Evolutionary conservation across 257 asterid genomes (phyloP).

Genomic region (Scutellaria barbata): DNA sequence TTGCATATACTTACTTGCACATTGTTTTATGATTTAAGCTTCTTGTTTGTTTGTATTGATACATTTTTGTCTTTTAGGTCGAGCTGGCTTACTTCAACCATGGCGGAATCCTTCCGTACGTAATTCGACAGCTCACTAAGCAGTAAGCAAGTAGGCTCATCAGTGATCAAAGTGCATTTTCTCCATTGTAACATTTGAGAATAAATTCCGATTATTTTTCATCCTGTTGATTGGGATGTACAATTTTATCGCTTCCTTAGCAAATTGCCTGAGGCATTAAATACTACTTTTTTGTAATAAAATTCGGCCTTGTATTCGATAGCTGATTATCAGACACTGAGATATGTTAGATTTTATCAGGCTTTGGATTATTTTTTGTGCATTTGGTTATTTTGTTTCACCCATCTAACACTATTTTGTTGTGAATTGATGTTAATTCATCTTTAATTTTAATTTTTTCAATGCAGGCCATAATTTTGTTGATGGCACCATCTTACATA

Average conservation of each 20-base stretch:
- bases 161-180: conserved; percentile 23
- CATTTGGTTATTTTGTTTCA: conserved; percentile 7
- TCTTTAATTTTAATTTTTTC: no score
- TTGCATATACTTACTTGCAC: neutral
- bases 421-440: no score
- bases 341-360: conserved; percentile 20
- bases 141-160: conserved; percentile 41
- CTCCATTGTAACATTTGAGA: conserved; percentile 36
- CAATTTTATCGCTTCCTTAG: conserved; percentile 40
- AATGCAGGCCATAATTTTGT: no score
- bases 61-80: conserved; percentile 45
- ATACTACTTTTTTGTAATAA: conserved; percentile 39
- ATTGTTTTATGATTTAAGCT: neutral
- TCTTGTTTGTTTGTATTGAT: neutral
- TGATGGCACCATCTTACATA: no score
- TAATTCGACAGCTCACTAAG: conserved; percentile 69
- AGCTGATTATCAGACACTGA: conserved; percentile 23
- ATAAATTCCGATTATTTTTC: conserved; percentile 37
- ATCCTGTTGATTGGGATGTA: conserved; percentile 40
- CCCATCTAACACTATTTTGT: neutral
- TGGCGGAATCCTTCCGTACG: conserved; percentile 90
- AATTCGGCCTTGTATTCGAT: conserved; percentile 25
- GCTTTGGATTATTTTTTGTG: conserved; percentile 19
- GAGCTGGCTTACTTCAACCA: conserved; percentile 81
- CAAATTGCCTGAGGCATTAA: conserved; percentile 37